Conservation (phyloP, 805 yeast genomes). For the Candida pseudoglaebosa region DNA sequence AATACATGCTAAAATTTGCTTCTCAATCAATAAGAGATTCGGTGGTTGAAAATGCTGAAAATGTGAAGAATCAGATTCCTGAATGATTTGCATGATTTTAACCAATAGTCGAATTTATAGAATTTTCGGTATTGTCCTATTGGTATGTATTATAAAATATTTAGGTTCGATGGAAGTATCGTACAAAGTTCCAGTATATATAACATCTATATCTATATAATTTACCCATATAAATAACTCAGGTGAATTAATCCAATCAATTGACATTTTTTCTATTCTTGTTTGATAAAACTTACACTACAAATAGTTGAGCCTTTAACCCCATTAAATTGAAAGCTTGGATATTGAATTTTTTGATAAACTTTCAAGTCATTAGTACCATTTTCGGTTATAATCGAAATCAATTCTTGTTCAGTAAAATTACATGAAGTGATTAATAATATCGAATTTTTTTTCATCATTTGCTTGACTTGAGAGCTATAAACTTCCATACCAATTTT, state of each 20-base stretch:
- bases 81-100: too few species aligned
- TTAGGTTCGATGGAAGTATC: too few species aligned
- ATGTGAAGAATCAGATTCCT: conserved; percentile 17
- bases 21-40: conserved; percentile 56
- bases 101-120: conserved; percentile 1
- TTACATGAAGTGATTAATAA: conserved; percentile 87
- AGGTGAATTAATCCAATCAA: too few species aligned
- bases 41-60: conserved; percentile 49
- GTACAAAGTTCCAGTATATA: too few species aligned
- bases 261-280: too few species aligned
- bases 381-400: conserved; percentile 45
- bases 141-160: too few species aligned
- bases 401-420: conserved; percentile 79
- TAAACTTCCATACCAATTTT: conserved; percentile 56
- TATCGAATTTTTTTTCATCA: conserved; percentile 55
- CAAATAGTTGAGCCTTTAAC: conserved; percentile 83
- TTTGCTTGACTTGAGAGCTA: conserved; percentile 51
- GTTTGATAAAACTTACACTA: conserved; percentile 68
- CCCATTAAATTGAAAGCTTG: conserved; percentile 87
- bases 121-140: neutral
- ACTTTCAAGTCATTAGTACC: conserved; percentile 39
- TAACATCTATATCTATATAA: neutral
- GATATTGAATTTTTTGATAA: conserved; percentile 72
- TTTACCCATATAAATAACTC: too few species aligned
- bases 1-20: conserved; percentile 75